Conservation (phyloP, 176 grass and related monocot genomes). For the Aegilops tauschii region DNA sequence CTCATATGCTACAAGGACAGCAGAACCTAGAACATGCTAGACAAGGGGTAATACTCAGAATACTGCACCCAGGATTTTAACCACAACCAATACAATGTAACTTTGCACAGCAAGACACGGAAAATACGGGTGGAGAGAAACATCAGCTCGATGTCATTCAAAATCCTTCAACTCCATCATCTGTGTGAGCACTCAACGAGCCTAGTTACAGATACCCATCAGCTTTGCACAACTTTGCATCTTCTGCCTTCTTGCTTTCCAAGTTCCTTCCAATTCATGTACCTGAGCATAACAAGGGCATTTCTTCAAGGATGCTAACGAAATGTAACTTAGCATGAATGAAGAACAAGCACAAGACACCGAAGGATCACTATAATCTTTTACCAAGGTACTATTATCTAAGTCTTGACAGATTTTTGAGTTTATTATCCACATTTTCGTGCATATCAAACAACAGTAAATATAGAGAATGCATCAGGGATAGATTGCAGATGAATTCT, state of each 20-base stretch:
- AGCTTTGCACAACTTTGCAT: constrained; percentile 24
- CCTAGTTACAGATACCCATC: constrained; percentile 36
- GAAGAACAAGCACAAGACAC: background rate
- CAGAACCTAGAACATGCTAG: constrained; percentile 39
- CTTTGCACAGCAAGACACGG: constrained; percentile 41
- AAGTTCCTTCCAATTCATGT: constrained; percentile 21
- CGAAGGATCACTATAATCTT: background rate
- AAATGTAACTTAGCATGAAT: background rate
- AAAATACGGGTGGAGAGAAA: constrained; percentile 13
- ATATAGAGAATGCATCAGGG: background rate
- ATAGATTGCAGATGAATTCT: background rate
- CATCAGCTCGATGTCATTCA: constrained; percentile 51
- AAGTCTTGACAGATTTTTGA: background rate
- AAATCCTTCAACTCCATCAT: constrained; percentile 28
- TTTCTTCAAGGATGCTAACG: background rate
- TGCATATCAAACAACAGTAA: background rate
- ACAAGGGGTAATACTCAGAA: constrained; percentile 23
- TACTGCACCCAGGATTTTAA: constrained; percentile 34
- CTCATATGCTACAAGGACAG: constrained; percentile 47
- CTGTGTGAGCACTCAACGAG: constrained; percentile 29
- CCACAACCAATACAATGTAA: constrained; percentile 40
- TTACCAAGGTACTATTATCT: background rate
- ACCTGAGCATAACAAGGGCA: background rate
- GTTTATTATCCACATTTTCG: background rate
- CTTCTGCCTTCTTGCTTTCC: constrained; percentile 29